Conservation (phyloP, 176 grass and related monocot species). For the Eragrostis nindensis region DNA sequence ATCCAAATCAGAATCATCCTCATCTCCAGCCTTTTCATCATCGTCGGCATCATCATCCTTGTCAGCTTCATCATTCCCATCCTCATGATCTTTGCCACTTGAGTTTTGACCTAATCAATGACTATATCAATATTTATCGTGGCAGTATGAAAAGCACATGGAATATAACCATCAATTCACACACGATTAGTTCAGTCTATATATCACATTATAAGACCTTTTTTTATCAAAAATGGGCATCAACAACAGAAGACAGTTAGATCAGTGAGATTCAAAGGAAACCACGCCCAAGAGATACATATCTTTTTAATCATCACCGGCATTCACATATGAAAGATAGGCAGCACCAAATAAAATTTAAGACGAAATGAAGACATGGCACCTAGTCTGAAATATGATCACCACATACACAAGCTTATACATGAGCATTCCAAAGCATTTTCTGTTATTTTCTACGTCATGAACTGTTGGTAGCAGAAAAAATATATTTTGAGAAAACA, state of each 20-base stretch:
- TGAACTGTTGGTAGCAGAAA: neutral
- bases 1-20: slow-evolving; percentile 97
- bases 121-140: slow-evolving; percentile 30
- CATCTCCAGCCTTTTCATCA: slow-evolving; percentile 68
- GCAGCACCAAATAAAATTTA: neutral
- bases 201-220: neutral
- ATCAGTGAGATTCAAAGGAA: slow-evolving; percentile 3
- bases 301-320: neutral
- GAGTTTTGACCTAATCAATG: slow-evolving; percentile 56
- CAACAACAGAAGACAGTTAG: neutral
- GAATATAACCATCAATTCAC: slow-evolving; percentile 14
- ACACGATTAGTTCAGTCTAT: neutral
- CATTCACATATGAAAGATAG: neutral
- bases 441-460: neutral
- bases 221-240: neutral
- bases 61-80: slow-evolving; percentile 58
- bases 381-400: neutral
- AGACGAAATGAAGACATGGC: neutral
- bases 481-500: neutral
- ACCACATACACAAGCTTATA: neutral
- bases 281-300: neutral
- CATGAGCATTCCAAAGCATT: slow-evolving; percentile 19
- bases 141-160: slow-evolving; percentile 8
- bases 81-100: slow-evolving; percentile 57
- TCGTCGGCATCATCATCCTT: slow-evolving; percentile 75